Conservation (phyloP, 2,329 filamentous ascomycete species). For the Xylariales sp. region DNA sequence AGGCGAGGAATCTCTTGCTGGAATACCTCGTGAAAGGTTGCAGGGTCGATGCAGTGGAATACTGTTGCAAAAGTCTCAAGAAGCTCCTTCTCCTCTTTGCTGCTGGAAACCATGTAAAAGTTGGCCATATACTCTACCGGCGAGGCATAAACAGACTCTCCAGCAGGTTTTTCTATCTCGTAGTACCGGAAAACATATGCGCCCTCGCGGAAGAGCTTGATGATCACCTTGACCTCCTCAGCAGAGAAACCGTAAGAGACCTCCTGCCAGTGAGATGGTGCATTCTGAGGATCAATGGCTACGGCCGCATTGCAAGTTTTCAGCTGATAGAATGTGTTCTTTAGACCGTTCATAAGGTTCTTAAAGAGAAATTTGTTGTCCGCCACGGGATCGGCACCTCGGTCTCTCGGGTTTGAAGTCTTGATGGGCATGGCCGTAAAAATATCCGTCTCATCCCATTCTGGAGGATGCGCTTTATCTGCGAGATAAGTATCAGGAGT, state of each 20-base stretch:
- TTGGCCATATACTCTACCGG: constrained; percentile 91
- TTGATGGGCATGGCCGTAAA: constrained; percentile 96
- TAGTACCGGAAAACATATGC: constrained; percentile 97
- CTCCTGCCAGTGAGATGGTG: constrained; percentile 88
- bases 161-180: constrained; percentile 73
- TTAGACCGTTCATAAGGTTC: constrained; percentile 91
- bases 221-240: constrained; percentile 93
- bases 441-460: constrained; percentile 98
- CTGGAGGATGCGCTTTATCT: constrained; percentile 73
- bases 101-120: constrained; percentile 89
- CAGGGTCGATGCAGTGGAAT: constrained; percentile 96
- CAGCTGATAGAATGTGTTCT: constrained; percentile 94
- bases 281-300: constrained; percentile 70
- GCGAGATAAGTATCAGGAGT: constrained; percentile 76
- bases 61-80: constrained; percentile 97
- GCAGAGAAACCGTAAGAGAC: constrained; percentile 95
- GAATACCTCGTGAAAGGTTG: constrained; percentile 98
- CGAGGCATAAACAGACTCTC: constrained; percentile 71
- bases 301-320: constrained; percentile 79
- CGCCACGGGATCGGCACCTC: constrained; percentile 82
- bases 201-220: constrained; percentile 95
- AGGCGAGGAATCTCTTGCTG: constrained; percentile 94
- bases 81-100: constrained; percentile 94
- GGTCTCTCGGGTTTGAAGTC: constrained; percentile 83
- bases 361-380: constrained; percentile 99